phyloP scores from a whole-genome alignment of 495 filamentous ascomycete genomes.

The Rhizodiscina lignyota region DNA sequence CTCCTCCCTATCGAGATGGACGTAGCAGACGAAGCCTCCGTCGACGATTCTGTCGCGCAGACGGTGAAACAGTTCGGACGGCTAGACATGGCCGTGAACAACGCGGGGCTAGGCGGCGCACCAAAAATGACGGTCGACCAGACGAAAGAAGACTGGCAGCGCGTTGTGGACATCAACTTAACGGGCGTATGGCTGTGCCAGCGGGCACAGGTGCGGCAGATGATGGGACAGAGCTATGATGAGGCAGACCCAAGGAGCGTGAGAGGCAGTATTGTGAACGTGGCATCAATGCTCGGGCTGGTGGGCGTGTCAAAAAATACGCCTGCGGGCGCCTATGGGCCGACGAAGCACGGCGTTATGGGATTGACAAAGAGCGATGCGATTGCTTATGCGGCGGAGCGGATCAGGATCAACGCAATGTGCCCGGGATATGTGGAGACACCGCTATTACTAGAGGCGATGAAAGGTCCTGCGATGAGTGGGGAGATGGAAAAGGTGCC shows the following conservation, averaged over 20 bases:
- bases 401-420: slow-evolving; percentile 39
- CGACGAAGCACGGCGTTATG: slow-evolving; percentile 35
- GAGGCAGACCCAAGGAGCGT: slow-evolving; percentile 24
- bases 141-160: slow-evolving; percentile 35
- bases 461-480: slow-evolving; percentile 7
- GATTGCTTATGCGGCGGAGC: slow-evolving; percentile 36
- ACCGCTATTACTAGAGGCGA: slow-evolving; percentile 11
- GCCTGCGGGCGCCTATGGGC: slow-evolving; percentile 37
- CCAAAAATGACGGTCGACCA: slow-evolving; percentile 36
- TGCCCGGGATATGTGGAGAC: slow-evolving; percentile 38
- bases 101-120: slow-evolving; percentile 32
- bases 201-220: slow-evolving; percentile 33
- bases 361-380: slow-evolving; percentile 50
- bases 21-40: slow-evolving; percentile 13
- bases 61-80: slow-evolving; percentile 14
- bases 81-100: slow-evolving; percentile 33
- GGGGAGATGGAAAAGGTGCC: slow-evolving; percentile 22
- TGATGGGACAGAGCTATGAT: slow-evolving; percentile 25
- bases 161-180: slow-evolving; percentile 40
- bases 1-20: slow-evolving; percentile 18
- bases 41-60: slow-evolving; percentile 16
- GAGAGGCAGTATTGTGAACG: slow-evolving; percentile 12
- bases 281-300: neutral
- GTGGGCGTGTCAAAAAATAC: slow-evolving; percentile 13
- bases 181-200: slow-evolving; percentile 38